Base-by-base conservation (phyloP, 2,329 filamentous ascomycete species). In the Verticillium klebahnii region DNA sequence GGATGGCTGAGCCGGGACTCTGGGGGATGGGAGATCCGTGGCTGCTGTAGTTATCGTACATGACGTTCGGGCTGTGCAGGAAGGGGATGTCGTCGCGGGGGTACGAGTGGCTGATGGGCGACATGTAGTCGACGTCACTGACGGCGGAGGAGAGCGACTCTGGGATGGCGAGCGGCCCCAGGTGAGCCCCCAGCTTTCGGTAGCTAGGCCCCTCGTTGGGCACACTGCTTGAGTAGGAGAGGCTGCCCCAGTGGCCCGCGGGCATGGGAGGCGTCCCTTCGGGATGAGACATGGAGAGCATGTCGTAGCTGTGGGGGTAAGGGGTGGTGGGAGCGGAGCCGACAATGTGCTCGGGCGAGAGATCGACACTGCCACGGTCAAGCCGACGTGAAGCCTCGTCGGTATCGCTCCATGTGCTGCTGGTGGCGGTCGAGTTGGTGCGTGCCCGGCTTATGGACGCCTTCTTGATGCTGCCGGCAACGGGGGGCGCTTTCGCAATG, bases 61-160 rank as follows among this genome's bases (percentile, higher is more conserved):
- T 79, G 50, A 80, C 76, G 9, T 76, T 75, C 9, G 82, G 80
- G 69, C 81, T 85, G 67, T 81, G 78, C 61, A 84, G 73, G 65
- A 78, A 84, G 3, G 77, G 74, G 12, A 82, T 70, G 45, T 85
- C 82, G 39, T 84, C 81, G 64, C 80, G 84, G 74, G 64, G 81
- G 81, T 77, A 86, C 65, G 74, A 75, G 64, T 86, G 85, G 71
- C 79, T 81, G 66, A 88, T 78, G 9, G 86, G 85, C 3, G 86
- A 88, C 68, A 86, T 74, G 68, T 88, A 88, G 68, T 88, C 85
- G 62, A 84, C 80, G 31, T 88, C 85, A 69, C 84, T 87, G 61
- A 88, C 78, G 2, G 85, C 83, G 0, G 82, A 80, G 1, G 83
- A 82, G 34, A 86, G 75, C 56, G 79, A 76, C 34, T 84, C 82